Evolutionary conservation across 164 flowering plant genomes (phyloP).

Genomic region (Echeveria elegans): DNA sequence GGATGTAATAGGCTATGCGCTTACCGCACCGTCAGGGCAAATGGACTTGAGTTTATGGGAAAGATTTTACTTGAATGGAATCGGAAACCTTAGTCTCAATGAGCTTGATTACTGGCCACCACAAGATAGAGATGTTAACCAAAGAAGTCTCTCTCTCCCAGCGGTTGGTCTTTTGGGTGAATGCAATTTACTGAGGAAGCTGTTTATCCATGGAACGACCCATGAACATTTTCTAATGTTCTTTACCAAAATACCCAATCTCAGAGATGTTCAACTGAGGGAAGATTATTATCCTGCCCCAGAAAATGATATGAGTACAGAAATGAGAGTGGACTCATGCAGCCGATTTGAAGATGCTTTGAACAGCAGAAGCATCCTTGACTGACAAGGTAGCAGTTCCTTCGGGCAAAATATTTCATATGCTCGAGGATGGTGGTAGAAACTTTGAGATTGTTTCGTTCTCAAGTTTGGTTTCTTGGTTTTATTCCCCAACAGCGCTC

Average conservation of each 20-base stretch:
- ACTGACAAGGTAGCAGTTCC: slow-evolving; percentile 24
- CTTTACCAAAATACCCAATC: slow-evolving; percentile 41
- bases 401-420: neutral
- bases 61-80: slow-evolving; percentile 67
- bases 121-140: slow-evolving; percentile 86
- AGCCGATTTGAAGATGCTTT: slow-evolving; percentile 75
- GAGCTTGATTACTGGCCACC: slow-evolving; percentile 98
- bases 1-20: slow-evolving; percentile 60
- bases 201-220: slow-evolving; percentile 86
- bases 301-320: slow-evolving; percentile 89
- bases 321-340: slow-evolving; percentile 82
- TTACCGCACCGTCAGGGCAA: slow-evolving; percentile 84
- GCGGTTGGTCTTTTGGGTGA: slow-evolving; percentile 62
- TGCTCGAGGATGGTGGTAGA: neutral
- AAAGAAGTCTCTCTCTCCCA: slow-evolving; percentile 78
- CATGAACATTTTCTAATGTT: slow-evolving; percentile 82
- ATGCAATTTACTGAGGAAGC: slow-evolving; percentile 63
- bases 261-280: slow-evolving; percentile 83
- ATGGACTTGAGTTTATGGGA: slow-evolving; percentile 97
- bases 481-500: neutral
- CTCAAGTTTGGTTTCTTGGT: neutral
- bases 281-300: slow-evolving; percentile 97
- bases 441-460: neutral
- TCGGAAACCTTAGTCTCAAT: slow-evolving; percentile 36
- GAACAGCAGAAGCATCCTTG: slow-evolving; percentile 39